phyloP scores from a whole-genome alignment of 129 eudicot species.

The Mikania micrantha region DNA sequence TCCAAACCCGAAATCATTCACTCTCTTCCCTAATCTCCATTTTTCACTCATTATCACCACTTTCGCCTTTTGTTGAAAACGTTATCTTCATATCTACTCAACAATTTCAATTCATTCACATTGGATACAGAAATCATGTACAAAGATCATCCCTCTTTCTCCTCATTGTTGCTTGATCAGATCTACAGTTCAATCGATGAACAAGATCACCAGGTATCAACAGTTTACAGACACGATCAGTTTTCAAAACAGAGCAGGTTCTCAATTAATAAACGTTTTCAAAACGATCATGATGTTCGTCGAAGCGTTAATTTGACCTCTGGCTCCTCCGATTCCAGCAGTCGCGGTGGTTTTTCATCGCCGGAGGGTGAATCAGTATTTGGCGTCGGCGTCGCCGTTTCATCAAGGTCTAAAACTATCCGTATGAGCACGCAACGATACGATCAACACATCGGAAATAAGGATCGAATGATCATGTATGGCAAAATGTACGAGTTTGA shows the following conservation, averaged over 20 bases:
- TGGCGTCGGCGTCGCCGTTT: too few species aligned
- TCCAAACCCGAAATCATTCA: too few species aligned
- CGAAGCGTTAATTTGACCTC: slow-evolving; percentile 35
- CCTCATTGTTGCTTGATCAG: slow-evolving; percentile 75
- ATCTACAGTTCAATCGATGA: slow-evolving; percentile 76
- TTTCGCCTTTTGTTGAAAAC: background rate
- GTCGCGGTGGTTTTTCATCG: slow-evolving; percentile 45
- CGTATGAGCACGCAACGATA: slow-evolving; percentile 36
- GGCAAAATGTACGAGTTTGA: slow-evolving; percentile 4
- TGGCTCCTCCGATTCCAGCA: slow-evolving; percentile 68
- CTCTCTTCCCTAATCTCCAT: slow-evolving; percentile 25
- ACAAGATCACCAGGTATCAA: slow-evolving; percentile 22
- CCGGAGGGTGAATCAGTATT: slow-evolving; percentile 44
- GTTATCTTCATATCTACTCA: background rate
- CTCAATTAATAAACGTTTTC: background rate
- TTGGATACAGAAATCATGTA: slow-evolving; percentile 7
- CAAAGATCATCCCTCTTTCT: slow-evolving; percentile 54
- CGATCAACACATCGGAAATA: slow-evolving; percentile 2
- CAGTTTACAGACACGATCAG: slow-evolving; percentile 7
- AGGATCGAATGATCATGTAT: background rate
- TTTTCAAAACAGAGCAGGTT: slow-evolving; percentile 10
- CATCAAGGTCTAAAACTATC: slow-evolving; percentile 46
- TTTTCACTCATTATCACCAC: slow-evolving; percentile 11
- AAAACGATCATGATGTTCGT: background rate
- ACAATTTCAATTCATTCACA: background rate